A percentile compares a stretch with the other conserved stretches of the same genome.
These are phyloP conservation scores for Penicillium verhagenii DNA, from an alignment of 495 filamentous ascomycete species.

Conservation along the genomic window DNA sequence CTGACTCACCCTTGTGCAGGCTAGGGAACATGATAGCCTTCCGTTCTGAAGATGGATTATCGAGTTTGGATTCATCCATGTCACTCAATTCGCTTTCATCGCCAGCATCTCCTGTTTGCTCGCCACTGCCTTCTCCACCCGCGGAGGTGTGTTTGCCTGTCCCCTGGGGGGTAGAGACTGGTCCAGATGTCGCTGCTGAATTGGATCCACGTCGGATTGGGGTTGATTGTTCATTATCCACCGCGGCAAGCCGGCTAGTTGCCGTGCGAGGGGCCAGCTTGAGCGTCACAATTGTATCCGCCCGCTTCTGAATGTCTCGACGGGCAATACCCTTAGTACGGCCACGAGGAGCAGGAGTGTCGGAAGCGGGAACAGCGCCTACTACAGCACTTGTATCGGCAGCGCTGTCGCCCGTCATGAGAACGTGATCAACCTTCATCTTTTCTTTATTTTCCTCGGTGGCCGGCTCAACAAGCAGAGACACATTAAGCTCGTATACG, in stretches of 20 bases:
- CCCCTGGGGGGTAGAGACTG: constrained; percentile 16
- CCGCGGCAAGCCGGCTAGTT: constrained; percentile 23
- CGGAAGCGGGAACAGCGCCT: constrained; percentile 35
- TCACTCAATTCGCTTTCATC: constrained; percentile 82
- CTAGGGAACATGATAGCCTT: constrained; percentile 39
- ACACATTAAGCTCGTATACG: constrained; percentile 63
- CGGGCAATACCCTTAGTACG: constrained; percentile 61
- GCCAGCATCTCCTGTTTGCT: constrained; percentile 56
- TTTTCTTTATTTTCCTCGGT: constrained; percentile 54
- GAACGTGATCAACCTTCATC: constrained; percentile 60
- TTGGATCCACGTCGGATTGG: constrained; percentile 8
- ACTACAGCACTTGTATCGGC: constrained; percentile 38
- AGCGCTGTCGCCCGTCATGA: constrained; percentile 40
- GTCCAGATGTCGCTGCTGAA: constrained; percentile 11
- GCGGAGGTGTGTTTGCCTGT: constrained; percentile 2
- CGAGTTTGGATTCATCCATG: constrained; percentile 52
- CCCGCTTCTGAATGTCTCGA: constrained; percentile 60
- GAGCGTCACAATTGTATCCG: constrained; percentile 55
- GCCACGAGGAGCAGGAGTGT: constrained; percentile 45
- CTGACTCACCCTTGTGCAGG: constrained; percentile 24
- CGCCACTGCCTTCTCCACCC: constrained; percentile 14
- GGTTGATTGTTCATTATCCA: constrained; percentile 23
- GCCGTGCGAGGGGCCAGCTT: constrained; percentile 39
- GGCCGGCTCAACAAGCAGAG: constrained; percentile 44
- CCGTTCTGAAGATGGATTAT: constrained; percentile 35